These are phyloP conservation scores for Cercospora brassicicola DNA, from an alignment of 2,329 filamentous ascomycete genomes.

Conservation along the genomic window DNA sequence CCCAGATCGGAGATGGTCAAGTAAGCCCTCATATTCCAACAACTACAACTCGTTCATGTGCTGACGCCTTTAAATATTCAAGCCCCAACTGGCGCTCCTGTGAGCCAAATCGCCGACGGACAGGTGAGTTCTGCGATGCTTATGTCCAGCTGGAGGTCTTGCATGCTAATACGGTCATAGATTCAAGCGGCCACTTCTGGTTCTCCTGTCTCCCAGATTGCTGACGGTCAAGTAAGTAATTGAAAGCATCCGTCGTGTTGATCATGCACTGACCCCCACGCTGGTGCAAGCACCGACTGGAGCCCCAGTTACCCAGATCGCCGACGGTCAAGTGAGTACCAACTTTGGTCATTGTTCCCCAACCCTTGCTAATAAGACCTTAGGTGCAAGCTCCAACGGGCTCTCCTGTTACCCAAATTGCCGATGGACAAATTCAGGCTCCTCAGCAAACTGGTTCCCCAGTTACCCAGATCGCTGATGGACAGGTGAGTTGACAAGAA, in stretches of 20 bases:
- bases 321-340: conserved; percentile 29
- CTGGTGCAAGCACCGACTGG: conserved; percentile 30
- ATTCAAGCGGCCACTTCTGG: conserved; percentile 22
- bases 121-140: conserved; percentile 7
- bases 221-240: neutral
- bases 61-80: conserved; percentile 30
- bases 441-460: no score
- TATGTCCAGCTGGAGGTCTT: neutral
- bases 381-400: conserved; percentile 7
- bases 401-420: conserved; percentile 22
- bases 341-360: no score
- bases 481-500: no score
- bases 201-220: conserved; percentile 23
- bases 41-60: no score
- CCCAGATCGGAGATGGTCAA: conserved; percentile 41
- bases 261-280: no score
- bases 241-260: no score
- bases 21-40: neutral
- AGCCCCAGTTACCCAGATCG: conserved; percentile 32
- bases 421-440: conserved; percentile 28
- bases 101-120: conserved; percentile 35
- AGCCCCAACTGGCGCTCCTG: conserved; percentile 20
- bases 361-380: no score
- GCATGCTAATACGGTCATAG: conserved; percentile 28
- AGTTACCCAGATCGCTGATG: no score